Base-by-base conservation (phyloP, 208 protist genomes). In the Trypanosoma congolense region DNA sequence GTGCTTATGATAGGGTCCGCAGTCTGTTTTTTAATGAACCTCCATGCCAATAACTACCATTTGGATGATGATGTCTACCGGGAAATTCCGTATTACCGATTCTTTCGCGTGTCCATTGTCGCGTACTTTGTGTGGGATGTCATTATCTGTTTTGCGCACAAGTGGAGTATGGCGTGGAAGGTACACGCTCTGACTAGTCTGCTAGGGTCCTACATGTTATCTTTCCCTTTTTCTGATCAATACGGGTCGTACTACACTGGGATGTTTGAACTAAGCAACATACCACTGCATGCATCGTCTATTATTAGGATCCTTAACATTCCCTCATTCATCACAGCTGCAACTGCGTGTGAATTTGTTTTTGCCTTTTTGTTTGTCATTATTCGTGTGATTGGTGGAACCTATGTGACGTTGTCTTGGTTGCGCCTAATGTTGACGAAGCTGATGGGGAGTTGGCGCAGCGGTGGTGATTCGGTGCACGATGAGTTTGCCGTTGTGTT, bases 51-150 rank as follows among this genome's bases (percentile, higher is more conserved):
- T 3, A 61, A 66, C 40, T 77, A 65, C 29, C 45, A 28, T 22
- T 65, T 82, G 6, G 51, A 61, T 18, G 67, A 48, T 16, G 68
- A 80, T 38, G 12, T 81, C 26, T 92, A 92, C 56, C 40, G 41
- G 18, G 61, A 63, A 4, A 56, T 92, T 40, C 68, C 69, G 3
- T 63, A 75, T 47, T 92, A 89, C 56, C 61, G 72, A 25, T 84
- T 85, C 61, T 80, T 65, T 56, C 80, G 82, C 14, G 65, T 80
- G 2, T 35, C 78, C n/a, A 87, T 93, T 44, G 24, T 73, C 0
- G 50, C 75, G 24, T 93, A 93, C 69, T 93, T 93, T 54, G 33
- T 70, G 9, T 93, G 86, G 83, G 86, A 93, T 56, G 64, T 90
- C 25, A 41, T 89, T 24, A 71, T 87, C 16, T 93, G 86, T 66